Conservation (phyloP, 352 stramenopile genomes). For the Phytopythium helicoides region DNA sequence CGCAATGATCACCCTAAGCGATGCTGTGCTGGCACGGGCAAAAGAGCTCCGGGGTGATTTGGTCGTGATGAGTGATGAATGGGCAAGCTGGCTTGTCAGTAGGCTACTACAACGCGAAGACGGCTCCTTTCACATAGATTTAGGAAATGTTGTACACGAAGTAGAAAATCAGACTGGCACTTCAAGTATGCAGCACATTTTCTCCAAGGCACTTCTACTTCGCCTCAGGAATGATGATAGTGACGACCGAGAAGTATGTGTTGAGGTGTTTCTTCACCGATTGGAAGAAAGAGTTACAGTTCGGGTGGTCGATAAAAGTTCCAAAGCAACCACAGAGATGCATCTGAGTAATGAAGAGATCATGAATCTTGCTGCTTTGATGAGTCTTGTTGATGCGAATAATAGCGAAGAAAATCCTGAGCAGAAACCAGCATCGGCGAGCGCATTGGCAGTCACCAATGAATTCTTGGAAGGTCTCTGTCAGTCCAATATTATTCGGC, state of each 20-base stretch:
- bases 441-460: background rate
- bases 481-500: background rate
- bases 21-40: conserved; percentile 17
- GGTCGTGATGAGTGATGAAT: conserved; percentile 27
- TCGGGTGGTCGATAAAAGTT: background rate
- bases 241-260: conserved; percentile 12
- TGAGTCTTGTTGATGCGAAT: background rate
- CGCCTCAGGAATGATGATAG: conserved; percentile 1
- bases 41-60: conserved; percentile 28
- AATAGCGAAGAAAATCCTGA: background rate
- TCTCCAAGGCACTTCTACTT: conserved; percentile 15
- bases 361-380: background rate
- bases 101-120: conserved; percentile 20
- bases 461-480: background rate
- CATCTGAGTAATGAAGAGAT: conserved; percentile 7
- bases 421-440: too few relatives aligned
- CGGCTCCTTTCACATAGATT: conserved; percentile 21
- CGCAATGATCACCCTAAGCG: conserved; percentile 12
- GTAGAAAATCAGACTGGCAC: background rate
- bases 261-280: conserved; percentile 33
- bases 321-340: conserved; percentile 31
- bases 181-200: conserved; percentile 14
- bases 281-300: background rate
- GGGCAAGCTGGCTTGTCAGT: conserved; percentile 35
- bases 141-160: too few relatives aligned